Evolutionary conservation across 768 basidiomycete genomes (phyloP), one percentile per base, ranked within the genome.

Genomic region (Tephrocybe sp.): DNA sequence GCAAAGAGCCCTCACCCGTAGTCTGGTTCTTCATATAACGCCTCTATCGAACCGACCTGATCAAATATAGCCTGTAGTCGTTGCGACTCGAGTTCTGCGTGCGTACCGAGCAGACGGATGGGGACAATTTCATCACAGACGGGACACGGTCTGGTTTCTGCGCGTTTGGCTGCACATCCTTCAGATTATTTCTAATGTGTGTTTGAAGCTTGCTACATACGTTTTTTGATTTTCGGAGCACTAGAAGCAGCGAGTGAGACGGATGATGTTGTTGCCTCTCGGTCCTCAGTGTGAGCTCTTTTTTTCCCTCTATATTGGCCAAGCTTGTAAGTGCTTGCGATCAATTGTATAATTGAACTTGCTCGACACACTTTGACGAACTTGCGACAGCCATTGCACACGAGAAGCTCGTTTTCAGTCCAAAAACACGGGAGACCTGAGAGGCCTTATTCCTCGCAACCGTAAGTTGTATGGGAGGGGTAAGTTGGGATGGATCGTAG

Each of bases 81-180:
- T 56, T 86, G 76, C 29, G 75, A 68, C 64, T 92, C 89, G 22
- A 91, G 72, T 34, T 73, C 74, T 3, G 77, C 74, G 57, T 91
- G 90, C 48, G 69, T 73, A 2, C 71, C 72, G 13, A 91, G 72
- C n/a, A 91, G 73, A 11, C 88, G 82, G 19, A 89, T 60, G 12
- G 89, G 88, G 34, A 92, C 85, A 31, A 62, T 62, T 61, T 91
- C 88, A 12, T 75, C 69, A 66, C 89, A 92, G 31, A 86, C 79
- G 1, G 89, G 90, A 60, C 89, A 92, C 50, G 71, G 71, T 49
- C 82, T 74, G 2, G 86, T 91, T 61, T 90, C 88, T 15, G 84
- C 88, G 37, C 84, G 80, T 63, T 82, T 87, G 3, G 75, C 86
- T 88, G 49, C 43, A 40, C 45, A 43, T 13, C 43, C 19, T 15